These are phyloP conservation scores for Fusarium sp. DNA, from an alignment of 2,329 filamentous ascomycete genomes.

Conservation along the genomic window DNA sequence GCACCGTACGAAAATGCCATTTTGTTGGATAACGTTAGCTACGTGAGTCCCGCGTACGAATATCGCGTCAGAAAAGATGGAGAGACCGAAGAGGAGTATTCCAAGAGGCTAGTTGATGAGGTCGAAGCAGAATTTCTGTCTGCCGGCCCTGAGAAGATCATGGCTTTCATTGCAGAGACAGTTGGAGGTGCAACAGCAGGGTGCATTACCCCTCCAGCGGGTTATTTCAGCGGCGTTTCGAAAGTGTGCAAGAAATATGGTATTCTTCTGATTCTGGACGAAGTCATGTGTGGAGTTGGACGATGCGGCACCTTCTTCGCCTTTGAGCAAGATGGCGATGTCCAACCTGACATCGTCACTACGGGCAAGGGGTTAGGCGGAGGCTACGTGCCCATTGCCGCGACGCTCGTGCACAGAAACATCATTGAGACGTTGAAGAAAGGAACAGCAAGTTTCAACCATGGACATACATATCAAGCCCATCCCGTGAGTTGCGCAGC, in stretches of 20 bases:
- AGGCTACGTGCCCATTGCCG: conserved; percentile 72
- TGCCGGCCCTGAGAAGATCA: conserved; percentile 74
- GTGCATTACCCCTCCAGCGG: conserved; percentile 73
- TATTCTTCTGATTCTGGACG: conserved; percentile 81
- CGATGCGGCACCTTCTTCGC: conserved; percentile 70
- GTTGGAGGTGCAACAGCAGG: conserved; percentile 77
- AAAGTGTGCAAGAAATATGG: conserved; percentile 77
- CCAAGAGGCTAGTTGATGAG: conserved; percentile 70
- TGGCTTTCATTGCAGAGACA: conserved; percentile 79
- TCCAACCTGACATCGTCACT: conserved; percentile 72
- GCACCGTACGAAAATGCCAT: conserved; percentile 65
- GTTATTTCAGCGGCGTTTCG: conserved; percentile 77
- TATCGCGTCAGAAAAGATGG: conserved; percentile 67
- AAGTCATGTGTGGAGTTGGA: conserved; percentile 79
- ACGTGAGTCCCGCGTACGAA: conserved; percentile 74
- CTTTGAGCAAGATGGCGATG: conserved; percentile 69
- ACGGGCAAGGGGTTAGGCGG: conserved; percentile 75
- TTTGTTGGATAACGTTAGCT: conserved; percentile 60
- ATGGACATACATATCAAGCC: conserved; percentile 73
- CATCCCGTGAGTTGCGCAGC: conserved; percentile 71
- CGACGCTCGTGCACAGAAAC: conserved; percentile 65
- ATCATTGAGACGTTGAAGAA: conserved; percentile 60
- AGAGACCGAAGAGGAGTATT: conserved; percentile 71
- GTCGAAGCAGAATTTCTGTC: conserved; percentile 75
- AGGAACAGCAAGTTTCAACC: conserved; percentile 56